Evolutionary conservation across 345 rosid species (phyloP), one percentile per base, ranked within the genome.

Genomic region (Capsella bursapastoris): DNA sequence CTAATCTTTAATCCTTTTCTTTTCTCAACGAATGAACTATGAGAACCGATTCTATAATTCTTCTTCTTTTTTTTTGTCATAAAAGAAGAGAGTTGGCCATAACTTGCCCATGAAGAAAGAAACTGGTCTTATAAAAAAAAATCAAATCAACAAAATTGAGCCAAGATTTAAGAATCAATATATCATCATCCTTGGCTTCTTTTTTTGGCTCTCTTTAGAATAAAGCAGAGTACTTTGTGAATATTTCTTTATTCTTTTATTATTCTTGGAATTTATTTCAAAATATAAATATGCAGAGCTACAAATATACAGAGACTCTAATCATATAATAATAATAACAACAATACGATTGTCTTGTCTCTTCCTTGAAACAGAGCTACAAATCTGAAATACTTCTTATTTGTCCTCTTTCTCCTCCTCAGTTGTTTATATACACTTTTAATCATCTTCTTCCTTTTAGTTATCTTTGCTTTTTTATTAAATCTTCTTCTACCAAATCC

Each of bases 71-170:
- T 38, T 40, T 40, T 40, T 10, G 58, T 38, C 22, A 57, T 55
- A 70, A 77, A 76, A 47, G 47, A 48, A 28, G 1, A 64, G 62
- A 64, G 31, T 71, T 77, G 44, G 73, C 49, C 64, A 66, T 71
- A 71, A 57, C 77, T 77, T 77, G 80, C 34, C 66, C 45, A 58
- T 49, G 77, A 77, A 77, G 80, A 66, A 71, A 71, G 40, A 77
- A 71, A 71, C 80, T 22, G 57, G 76, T 71, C 72, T 64, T 41
- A 25, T 6, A 29, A 14, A 16, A 14, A 55, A 18, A 14, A 55
- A 28, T 29, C 5, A 76, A 76, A 50, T 63, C 43, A 56, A 62
- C 6, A 37, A 40, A 28, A 18, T 52, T 71, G 14, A 57, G 35
- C 16, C 5, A 7, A 11, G 31, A 25, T 52, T 34, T 1, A 34